Percentiles rank a stretch among this genome's conserved stretches.
phyloP scores from a whole-genome alignment of 2,329 filamentous ascomycete genomes.

The Coniochaeta hoffmannii region DNA sequence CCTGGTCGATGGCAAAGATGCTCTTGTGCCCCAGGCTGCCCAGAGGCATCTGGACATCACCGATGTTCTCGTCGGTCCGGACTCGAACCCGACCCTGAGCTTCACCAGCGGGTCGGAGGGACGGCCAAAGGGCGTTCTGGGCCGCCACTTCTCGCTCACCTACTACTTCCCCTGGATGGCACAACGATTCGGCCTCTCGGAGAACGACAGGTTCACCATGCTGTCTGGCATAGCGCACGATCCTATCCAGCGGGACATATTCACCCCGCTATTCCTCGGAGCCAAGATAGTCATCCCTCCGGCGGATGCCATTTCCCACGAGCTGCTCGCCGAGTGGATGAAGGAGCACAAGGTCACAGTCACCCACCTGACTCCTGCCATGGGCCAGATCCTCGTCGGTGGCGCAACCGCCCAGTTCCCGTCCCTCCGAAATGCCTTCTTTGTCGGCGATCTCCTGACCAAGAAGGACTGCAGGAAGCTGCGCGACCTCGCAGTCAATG shows the following conservation, averaged over 20 bases:
- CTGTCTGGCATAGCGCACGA: slow-evolving; percentile 79
- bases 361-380: slow-evolving; percentile 68
- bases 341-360: slow-evolving; percentile 64
- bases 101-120: slow-evolving; percentile 71
- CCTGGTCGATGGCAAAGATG: slow-evolving; percentile 54
- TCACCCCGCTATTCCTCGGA: slow-evolving; percentile 83
- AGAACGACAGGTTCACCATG: slow-evolving; percentile 72
- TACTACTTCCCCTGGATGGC: slow-evolving; percentile 95
- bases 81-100: slow-evolving; percentile 68
- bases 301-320: slow-evolving; percentile 77
- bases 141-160: slow-evolving; percentile 77
- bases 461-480: slow-evolving; percentile 73
- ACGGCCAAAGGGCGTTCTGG: slow-evolving; percentile 77
- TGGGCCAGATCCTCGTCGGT: slow-evolving; percentile 10
- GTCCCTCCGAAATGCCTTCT: slow-evolving; percentile 69
- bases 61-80: slow-evolving; percentile 75
- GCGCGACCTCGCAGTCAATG: slow-evolving; percentile 68
- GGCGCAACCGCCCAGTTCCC: slow-evolving; percentile 60
- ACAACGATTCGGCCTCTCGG: slow-evolving; percentile 65
- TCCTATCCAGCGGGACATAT: slow-evolving; percentile 67
- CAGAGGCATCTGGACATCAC: slow-evolving; percentile 38
- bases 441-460: slow-evolving; percentile 84
- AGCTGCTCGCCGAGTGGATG: slow-evolving; percentile 86
- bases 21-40: slow-evolving; percentile 44
- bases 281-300: slow-evolving; percentile 72